Evolutionary conservation across 257 asterid species (phyloP).

Genomic region (Voacanga thouarsii): DNA sequence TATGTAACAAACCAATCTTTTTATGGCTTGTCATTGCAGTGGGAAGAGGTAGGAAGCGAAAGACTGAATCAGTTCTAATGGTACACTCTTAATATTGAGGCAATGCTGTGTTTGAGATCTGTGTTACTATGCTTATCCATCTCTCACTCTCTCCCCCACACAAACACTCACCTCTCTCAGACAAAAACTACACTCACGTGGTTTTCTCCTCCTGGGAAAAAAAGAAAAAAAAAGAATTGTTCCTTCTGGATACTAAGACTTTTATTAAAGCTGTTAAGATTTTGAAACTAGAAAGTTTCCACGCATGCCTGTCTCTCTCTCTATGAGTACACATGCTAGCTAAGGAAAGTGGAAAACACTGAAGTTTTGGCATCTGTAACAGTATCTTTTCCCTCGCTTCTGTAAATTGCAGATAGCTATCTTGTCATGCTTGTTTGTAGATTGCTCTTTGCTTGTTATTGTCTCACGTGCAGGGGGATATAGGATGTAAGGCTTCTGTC

Average conservation of each 20-base stretch:
- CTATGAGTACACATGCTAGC: background rate
- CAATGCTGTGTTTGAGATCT: background rate
- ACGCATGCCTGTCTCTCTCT: background rate
- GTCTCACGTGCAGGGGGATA: background rate
- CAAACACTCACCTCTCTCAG: background rate
- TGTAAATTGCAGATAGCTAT: background rate
- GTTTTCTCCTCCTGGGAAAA: too few relatives aligned
- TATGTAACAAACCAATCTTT: background rate
- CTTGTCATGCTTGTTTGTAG: background rate
- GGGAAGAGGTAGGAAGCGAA: constrained; percentile 59
- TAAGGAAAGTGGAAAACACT: background rate
- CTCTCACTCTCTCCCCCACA: background rate
- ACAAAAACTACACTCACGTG: background rate
- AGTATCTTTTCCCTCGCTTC: background rate
- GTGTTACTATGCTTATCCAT: background rate
- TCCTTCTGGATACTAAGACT: too few relatives aligned
- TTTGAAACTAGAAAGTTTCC: too few relatives aligned
- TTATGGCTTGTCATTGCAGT: constrained; percentile 37
- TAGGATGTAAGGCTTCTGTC: background rate
- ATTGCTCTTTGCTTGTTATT: background rate
- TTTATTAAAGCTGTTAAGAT: too few relatives aligned
- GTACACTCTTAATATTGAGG: constrained; percentile 28
- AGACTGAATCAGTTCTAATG: constrained; percentile 38
- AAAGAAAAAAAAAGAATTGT: background rate
- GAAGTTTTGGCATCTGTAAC: background rate